A percentile compares a stretch with the other conserved stretches of the same genome.
These are phyloP conservation scores for Aspergillus homomorphus DNA, from an alignment of 495 filamentous ascomycete genomes.

Conservation along the genomic window DNA sequence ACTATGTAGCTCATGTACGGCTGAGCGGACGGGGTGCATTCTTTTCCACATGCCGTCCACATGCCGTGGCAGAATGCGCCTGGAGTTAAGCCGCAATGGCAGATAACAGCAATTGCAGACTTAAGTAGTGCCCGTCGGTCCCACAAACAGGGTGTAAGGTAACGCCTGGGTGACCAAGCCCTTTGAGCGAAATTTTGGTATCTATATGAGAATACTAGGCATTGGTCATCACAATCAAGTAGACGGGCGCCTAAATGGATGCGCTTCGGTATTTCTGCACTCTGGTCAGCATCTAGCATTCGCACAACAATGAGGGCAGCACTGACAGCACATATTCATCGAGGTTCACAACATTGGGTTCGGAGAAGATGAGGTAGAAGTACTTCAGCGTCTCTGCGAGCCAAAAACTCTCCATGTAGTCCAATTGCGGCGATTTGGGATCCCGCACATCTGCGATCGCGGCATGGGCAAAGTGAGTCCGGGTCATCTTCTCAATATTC, in stretches of 20 bases:
- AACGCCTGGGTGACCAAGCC: too few species aligned
- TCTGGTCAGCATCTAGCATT: constrained; percentile 8
- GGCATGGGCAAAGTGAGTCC: constrained; percentile 56
- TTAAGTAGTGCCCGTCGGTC: too few species aligned
- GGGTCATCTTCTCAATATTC: constrained; percentile 57
- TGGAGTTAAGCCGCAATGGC: too few species aligned
- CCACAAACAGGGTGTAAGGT: too few species aligned
- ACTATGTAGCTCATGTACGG: too few species aligned
- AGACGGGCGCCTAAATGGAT: constrained; percentile 59
- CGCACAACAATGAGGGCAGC: not conserved
- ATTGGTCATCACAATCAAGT: not conserved
- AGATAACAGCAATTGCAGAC: too few species aligned
- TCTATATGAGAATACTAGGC: not conserved
- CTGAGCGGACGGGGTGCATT: too few species aligned
- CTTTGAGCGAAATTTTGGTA: not conserved
- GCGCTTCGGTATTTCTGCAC: constrained; percentile 69
- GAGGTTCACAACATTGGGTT: constrained; percentile 63
- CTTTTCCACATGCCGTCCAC: too few species aligned
- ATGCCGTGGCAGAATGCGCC: too few species aligned
- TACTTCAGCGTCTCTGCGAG: constrained; percentile 87
- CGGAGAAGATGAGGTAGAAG: constrained; percentile 83
- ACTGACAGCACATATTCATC: constrained; percentile 65
- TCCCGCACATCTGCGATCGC: constrained; percentile 56
- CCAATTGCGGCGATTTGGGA: constrained; percentile 27
- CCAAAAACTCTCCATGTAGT: constrained; percentile 59